Evolutionary conservation across 164 flowering plant species (phyloP).

Genomic region (Tinospora cordifolia): DNA sequence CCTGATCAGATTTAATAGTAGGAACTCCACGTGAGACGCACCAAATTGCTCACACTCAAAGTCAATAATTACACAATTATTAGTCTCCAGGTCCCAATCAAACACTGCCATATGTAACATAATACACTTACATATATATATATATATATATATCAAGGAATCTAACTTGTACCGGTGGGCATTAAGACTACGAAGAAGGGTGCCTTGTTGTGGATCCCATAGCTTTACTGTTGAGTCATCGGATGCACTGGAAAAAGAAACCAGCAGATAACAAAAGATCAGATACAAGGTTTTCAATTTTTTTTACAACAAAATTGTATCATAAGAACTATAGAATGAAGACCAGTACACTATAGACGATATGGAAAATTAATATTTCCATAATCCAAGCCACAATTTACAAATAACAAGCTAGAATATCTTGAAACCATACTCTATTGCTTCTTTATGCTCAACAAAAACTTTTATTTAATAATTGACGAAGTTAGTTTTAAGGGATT

Average conservation of each 20-base stretch:
- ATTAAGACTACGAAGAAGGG: conserved; percentile 51
- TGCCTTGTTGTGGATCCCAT: conserved; percentile 80
- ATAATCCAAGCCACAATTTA: too few species aligned
- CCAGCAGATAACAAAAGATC: neutral
- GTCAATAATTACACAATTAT: neutral
- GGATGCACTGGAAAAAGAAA: conserved; percentile 57
- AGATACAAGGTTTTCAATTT: neutral
- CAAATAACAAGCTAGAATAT: too few species aligned
- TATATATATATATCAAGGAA: neutral
- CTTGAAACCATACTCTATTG: too few species aligned
- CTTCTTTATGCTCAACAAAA: too few species aligned
- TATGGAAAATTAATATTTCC: too few species aligned
- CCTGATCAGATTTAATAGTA: neutral
- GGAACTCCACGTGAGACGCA: neutral
- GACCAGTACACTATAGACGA: too few species aligned
- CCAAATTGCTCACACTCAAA: neutral
- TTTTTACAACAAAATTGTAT: neutral
- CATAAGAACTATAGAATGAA: too few species aligned
- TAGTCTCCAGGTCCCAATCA: neutral
- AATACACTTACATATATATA: too few species aligned
- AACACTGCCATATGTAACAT: neutral
- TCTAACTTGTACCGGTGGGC: conserved; percentile 60
- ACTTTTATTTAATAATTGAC: too few species aligned
- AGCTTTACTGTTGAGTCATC: conserved; percentile 91
- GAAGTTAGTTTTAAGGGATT: too few species aligned